phyloP scores from a whole-genome alignment of 129 eudicot genomes.

The Glebionis coronaria region DNA sequence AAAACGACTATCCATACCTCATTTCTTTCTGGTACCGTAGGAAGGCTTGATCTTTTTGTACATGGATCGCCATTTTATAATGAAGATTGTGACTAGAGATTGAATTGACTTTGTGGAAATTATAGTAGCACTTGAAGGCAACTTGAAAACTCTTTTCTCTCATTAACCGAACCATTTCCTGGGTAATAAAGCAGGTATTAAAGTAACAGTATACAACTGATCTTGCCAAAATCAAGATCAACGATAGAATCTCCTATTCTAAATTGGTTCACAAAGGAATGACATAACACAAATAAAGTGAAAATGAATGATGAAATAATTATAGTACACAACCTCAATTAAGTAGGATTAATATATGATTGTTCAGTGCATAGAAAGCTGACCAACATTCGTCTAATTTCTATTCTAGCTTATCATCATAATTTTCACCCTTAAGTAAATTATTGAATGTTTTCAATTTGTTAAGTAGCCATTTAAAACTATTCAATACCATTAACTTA shows the following conservation, averaged over 20 bases:
- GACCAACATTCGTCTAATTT: not conserved
- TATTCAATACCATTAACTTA: constrained; percentile 61
- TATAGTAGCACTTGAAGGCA: constrained; percentile 81
- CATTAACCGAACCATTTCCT: constrained; percentile 92
- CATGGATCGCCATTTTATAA: constrained; percentile 91
- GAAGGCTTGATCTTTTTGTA: constrained; percentile 72
- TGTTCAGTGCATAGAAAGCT: not conserved
- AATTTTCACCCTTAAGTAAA: not conserved
- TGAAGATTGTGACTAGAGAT: constrained; percentile 59
- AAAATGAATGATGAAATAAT: not conserved
- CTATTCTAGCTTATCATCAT: not conserved
- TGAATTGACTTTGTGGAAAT: constrained; percentile 58
- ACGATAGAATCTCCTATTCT: not conserved
- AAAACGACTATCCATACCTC: constrained; percentile 34
- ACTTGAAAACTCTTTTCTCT: constrained; percentile 75
- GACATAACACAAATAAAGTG: not conserved
- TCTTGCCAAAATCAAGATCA: not conserved
- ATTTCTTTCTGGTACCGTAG: constrained; percentile 90
- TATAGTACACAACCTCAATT: not conserved
- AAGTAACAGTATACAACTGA: not conserved
- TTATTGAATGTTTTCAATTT: too few relatives aligned
- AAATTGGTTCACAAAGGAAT: not conserved
- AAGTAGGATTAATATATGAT: not conserved
- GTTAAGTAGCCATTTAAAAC: constrained; percentile 2
- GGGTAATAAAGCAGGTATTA: constrained; percentile 14